Evolutionary conservation across 83 land plant species (phyloP), one percentile per base, ranked within the genome.

Genomic region (Picea mariana): DNA sequence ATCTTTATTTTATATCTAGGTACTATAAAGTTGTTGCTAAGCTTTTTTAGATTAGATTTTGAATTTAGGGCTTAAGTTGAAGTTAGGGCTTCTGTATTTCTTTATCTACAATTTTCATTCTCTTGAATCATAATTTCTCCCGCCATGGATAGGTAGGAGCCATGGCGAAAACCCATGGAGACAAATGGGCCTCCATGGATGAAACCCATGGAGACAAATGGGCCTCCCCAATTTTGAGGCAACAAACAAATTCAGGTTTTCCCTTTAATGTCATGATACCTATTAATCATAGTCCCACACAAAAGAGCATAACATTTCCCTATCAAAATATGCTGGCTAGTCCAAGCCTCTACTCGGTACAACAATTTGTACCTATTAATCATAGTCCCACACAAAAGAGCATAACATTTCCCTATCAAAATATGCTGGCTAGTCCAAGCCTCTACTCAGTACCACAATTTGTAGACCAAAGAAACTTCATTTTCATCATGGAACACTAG

Each of bases 351-450:
- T n/a, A n/a, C n/a, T n/a, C n/a, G n/a, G n/a, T n/a, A n/a, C n/a
- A n/a, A n/a, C n/a, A n/a, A n/a, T n/a, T n/a, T n/a, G n/a, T 94
- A 96, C 64, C 99, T 80, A 5, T 79, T 55, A 47, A 84, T 83
- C 64, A 90, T 86, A 3, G 87, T 80, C 23, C 66, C 58, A 7
- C 97, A 97, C 6, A 92, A 84, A 20, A 90, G 89, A 13, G 97
- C 89, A 79, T 96, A 96, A 90, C 95, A 93, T 84, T 96, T 93
- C 27, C 99, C 98, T 34, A 96, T 89, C 85, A 91, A 96, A 47
- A 95, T 86, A 9, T 85, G 82, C 79, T 80, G 77, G 42, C 96
- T 79, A 62, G 92, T 91, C 81, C 81, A 82, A 24, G 90, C 90
- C 69, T 96, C 99, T 9, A 86, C 90, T 55, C 82, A 84, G 88